Conservation (phyloP, 495 filamentous ascomycete genomes). For the Lentithecium fluviatile region DNA sequence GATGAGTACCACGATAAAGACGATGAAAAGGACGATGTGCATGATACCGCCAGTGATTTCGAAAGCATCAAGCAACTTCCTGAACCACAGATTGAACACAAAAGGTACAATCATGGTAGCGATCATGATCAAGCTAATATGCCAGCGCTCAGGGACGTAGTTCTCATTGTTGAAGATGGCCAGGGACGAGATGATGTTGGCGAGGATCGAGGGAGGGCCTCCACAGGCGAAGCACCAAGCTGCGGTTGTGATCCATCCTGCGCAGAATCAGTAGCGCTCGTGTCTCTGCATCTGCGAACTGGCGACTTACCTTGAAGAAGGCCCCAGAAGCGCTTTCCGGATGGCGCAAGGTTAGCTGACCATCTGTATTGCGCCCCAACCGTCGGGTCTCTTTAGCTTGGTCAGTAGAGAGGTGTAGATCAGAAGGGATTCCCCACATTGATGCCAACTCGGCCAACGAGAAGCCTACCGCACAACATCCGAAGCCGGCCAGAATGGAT, state of each 20-base stretch:
- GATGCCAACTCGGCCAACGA: constrained; percentile 44
- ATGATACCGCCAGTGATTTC: constrained; percentile 22
- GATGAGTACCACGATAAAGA: constrained; percentile 16
- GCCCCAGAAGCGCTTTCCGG: constrained; percentile 41
- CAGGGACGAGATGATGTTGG: constrained; percentile 32
- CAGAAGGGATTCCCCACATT: constrained; percentile 30
- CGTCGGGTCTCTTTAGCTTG: constrained; percentile 23
- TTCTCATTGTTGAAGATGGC: constrained; percentile 43
- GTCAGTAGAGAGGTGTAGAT: background rate
- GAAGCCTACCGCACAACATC: constrained; percentile 30
- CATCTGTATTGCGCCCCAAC: constrained; percentile 32
- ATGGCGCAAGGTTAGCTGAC: constrained; percentile 40
- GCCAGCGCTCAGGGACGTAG: constrained; percentile 37
- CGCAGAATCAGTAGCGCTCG: constrained; percentile 1
- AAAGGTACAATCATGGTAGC: constrained; percentile 34
- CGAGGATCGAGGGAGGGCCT: constrained; percentile 13
- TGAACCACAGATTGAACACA: constrained; percentile 53
- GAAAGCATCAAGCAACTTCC: constrained; percentile 17
- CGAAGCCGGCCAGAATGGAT: constrained; percentile 31
- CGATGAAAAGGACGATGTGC: constrained; percentile 25
- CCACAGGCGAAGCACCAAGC: constrained; percentile 22
- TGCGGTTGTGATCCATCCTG: constrained; percentile 26
- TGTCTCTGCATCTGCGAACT: background rate
- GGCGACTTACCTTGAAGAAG: constrained; percentile 18
- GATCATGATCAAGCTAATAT: constrained; percentile 21